Base-by-base conservation (phyloP, 2,329 filamentous ascomycete species). In the Phyllosticta capitalensis region DNA sequence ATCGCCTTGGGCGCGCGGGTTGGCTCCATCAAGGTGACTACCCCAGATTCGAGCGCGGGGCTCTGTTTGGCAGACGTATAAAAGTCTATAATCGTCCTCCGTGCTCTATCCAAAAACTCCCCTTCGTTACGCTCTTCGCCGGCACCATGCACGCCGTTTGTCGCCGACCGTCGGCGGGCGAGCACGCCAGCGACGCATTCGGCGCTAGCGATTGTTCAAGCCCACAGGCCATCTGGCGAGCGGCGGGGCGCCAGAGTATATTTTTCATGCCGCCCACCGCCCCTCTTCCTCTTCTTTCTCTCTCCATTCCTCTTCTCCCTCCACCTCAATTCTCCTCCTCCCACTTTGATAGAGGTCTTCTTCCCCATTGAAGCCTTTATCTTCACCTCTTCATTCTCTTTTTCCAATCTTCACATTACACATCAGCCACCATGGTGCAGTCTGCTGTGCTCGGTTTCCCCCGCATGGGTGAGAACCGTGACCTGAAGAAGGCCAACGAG, bases 401-500 rank as follows among this genome's bases (percentile, higher is more conserved):
- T 19, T 52, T 30, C 49, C 33, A 24, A 38, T 20, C 22, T 24
- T 14, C 30, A 53, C 20, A 28, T 24, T 48, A 49, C 38, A 50
- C 56, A 17, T 17, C 21, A 52, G 53, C 61, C 58, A 66, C 19
- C 10, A 80, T 80, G 78, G 78, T 80, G 60, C 75, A 79, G 66
- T 80, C 78, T 66, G 83, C 94, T 68, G 83, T 99, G 77, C 88
- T 99, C 77, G 94, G 94, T 81, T 99, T 99, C 85, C 94, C 94
- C 77, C 92, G 94, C 75, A 96, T 97, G 90, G 94, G 94, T 80
- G 89, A 84, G 72, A 89, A 95, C 80, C 91, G 94, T 86, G 94
- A 99, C 84, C 86, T 99, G 76, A 99, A 99, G 88, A 99, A 99
- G 87, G 94, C 94, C 74, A 99, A 92, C 68, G 94, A 99, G 80